phyloP scores from a whole-genome alignment of 2,329 filamentous ascomycete genomes.

The Trichoderma lentiforme region DNA sequence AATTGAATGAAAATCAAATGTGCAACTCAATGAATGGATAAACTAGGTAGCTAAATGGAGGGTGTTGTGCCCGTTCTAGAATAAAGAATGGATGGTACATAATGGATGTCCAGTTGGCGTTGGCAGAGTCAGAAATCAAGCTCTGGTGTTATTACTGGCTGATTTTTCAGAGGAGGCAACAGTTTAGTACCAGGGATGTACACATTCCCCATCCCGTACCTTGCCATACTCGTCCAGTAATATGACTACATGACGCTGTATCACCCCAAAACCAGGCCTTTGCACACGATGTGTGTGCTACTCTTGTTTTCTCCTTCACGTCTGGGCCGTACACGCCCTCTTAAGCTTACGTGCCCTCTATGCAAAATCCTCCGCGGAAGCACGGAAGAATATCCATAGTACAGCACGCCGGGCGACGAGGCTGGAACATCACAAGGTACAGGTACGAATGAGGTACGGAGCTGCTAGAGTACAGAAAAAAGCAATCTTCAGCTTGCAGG shows the following conservation, averaged over 20 bases:
- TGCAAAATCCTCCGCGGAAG: background rate
- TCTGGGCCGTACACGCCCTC: background rate
- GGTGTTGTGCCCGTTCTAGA: background rate
- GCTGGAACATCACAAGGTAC: background rate
- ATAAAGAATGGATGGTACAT: background rate
- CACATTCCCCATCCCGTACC: background rate
- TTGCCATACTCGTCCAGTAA: background rate
- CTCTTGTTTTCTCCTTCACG: background rate
- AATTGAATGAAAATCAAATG: background rate
- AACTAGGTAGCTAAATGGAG: background rate
- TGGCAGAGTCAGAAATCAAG: background rate
- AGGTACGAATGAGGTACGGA: background rate
- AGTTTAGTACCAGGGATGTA: background rate
- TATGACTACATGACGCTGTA: background rate
- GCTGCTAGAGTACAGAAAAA: background rate
- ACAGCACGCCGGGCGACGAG: background rate
- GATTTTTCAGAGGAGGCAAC: background rate
- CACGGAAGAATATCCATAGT: background rate
- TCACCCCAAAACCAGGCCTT: background rate
- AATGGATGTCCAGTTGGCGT: background rate
- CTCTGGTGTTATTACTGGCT: background rate
- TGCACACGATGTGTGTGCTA: background rate
- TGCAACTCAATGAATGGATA: background rate
- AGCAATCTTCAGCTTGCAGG: conserved; percentile 1
- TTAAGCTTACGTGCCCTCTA: background rate